Conservation (phyloP, 352 stramenopile genomes). For the Thalassiosira hispida region DNA sequence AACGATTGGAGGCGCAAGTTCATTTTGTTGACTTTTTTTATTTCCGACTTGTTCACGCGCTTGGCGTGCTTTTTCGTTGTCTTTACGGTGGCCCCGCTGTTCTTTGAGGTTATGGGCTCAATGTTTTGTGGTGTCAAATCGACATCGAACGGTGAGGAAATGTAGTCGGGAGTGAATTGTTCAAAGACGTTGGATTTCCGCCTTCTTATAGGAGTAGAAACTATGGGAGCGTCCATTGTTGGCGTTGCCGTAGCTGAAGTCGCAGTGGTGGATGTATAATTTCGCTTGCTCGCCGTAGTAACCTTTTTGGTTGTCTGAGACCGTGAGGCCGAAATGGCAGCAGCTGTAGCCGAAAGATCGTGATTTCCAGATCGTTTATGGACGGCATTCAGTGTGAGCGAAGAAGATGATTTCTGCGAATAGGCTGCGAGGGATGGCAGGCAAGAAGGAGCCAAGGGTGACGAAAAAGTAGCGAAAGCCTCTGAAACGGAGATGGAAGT, state of each 20-base stretch:
- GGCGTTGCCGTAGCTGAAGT: background rate
- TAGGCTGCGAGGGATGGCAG: no score
- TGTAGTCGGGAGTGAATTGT: constrained; percentile 45
- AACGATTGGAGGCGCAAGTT: constrained; percentile 30
- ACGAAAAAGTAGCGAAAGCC: background rate
- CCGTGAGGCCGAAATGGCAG: background rate
- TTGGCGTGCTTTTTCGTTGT: background rate
- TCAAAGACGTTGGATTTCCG: constrained; percentile 46
- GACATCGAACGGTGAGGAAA: constrained; percentile 25
- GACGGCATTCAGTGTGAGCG: background rate
- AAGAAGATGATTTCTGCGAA: background rate
- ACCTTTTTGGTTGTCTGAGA: background rate
- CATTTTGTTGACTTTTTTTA: constrained; percentile 4
- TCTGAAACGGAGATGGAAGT: constrained; percentile 3
- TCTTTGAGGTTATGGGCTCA: background rate
- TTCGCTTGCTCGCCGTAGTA: background rate
- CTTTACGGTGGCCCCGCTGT: background rate
- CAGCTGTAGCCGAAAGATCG: background rate
- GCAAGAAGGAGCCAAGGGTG: background rate
- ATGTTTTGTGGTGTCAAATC: constrained; percentile 4
- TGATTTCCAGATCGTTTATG: background rate
- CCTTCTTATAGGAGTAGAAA: background rate
- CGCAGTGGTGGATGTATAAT: background rate
- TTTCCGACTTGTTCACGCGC: background rate
- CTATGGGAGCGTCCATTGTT: background rate